Conservation (phyloP, 352 stramenopile genomes). For the Pythium myriotylum region DNA sequence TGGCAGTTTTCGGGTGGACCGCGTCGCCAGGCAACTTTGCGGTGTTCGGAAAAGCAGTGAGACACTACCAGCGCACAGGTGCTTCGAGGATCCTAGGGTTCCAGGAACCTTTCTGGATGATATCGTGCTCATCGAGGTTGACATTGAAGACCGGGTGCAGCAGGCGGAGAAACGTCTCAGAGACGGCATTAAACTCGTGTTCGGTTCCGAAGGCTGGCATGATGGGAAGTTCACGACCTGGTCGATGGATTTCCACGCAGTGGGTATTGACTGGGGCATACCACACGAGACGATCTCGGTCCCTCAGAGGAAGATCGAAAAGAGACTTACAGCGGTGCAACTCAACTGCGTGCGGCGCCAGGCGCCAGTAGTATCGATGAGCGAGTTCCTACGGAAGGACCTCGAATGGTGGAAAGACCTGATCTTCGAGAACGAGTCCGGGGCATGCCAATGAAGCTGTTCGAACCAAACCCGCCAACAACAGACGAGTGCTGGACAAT, state of each 20-base stretch:
- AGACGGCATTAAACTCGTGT: constrained; percentile 14
- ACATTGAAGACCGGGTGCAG: constrained; percentile 11
- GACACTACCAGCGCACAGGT: constrained; percentile 21
- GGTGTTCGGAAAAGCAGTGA: constrained; percentile 9
- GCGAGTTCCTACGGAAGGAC: constrained; percentile 10
- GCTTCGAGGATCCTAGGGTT: background rate
- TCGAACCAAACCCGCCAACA: background rate
- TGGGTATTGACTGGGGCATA: constrained; percentile 4
- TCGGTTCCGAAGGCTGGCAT: constrained; percentile 13
- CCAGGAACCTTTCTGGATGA: constrained; percentile 16
- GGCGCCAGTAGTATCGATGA: background rate
- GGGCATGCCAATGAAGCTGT: constrained; percentile 9
- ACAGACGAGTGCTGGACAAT: constrained; percentile 6
- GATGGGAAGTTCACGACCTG: constrained; percentile 21
- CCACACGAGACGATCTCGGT: background rate
- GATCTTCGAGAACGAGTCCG: constrained; percentile 18
- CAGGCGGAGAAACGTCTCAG: constrained; percentile 18
- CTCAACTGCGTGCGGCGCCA: background rate
- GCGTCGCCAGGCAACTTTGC: constrained; percentile 17
- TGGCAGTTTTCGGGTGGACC: constrained; percentile 17
- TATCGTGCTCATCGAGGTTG: constrained; percentile 20
- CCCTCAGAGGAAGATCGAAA: constrained; percentile 20
- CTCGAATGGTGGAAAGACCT: constrained; percentile 11
- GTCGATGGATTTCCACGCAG: constrained; percentile 9
- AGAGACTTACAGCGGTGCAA: constrained; percentile 8